These are phyloP conservation scores for Ophiostoma himal-ulmi DNA, from an alignment of 2,329 filamentous ascomycete genomes.

Conservation along the genomic window DNA sequence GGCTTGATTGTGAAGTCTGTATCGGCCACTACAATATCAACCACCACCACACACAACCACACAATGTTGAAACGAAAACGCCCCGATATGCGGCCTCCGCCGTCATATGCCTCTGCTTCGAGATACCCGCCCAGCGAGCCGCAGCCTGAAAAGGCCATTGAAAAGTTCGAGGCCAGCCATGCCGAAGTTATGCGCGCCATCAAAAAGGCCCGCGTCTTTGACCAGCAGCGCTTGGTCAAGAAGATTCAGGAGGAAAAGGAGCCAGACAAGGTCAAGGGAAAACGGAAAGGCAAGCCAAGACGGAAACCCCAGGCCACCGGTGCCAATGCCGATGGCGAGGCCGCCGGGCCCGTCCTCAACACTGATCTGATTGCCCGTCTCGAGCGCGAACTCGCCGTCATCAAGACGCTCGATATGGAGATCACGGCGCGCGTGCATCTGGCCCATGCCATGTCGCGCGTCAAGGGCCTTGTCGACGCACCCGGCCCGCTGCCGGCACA, in stretches of 20 bases:
- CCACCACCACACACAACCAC: neutral
- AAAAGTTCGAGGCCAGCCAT: conserved; percentile 22
- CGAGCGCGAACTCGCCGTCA: conserved; percentile 52
- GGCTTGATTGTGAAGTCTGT: too few species aligned
- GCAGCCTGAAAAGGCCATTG: conserved; percentile 23
- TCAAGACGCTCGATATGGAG: conserved; percentile 56
- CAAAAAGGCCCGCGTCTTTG: conserved; percentile 68
- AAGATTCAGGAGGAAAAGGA: conserved; percentile 44
- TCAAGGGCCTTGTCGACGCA: conserved; percentile 48
- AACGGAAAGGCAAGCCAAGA: neutral
- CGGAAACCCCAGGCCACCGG: neutral
- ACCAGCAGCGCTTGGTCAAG: conserved; percentile 69
- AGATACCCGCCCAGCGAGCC: conserved; percentile 12
- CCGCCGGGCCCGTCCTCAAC: conserved; percentile 26
- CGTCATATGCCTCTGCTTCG: conserved; percentile 37
- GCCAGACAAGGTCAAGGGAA: conserved; percentile 16
- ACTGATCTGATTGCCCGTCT: conserved; percentile 52
- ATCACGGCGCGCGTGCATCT: conserved; percentile 53
- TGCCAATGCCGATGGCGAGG: conserved; percentile 22
- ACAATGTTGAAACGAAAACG: conserved; percentile 54
- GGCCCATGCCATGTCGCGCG: conserved; percentile 48
- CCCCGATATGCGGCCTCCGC: conserved; percentile 36
- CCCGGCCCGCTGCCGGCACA: conserved; percentile 38
- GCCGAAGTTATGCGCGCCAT: conserved; percentile 59
- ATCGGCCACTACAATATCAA: neutral